These are phyloP conservation scores for Candida sakaeoensis DNA, from an alignment of 805 yeast species.

Conservation along the genomic window DNA sequence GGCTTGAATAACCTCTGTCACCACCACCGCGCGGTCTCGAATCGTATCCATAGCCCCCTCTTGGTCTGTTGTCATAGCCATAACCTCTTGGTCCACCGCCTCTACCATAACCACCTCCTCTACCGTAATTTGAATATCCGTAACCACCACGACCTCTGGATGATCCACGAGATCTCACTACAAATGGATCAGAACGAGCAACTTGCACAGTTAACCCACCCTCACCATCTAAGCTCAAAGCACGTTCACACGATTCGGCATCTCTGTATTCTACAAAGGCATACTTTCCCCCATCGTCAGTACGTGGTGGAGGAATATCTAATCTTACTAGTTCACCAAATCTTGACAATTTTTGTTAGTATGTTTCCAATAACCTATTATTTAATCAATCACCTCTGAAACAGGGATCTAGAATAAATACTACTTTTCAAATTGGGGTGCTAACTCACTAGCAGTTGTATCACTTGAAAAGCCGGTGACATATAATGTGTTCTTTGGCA, in stretches of 20 bases:
- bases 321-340: constrained; percentile 56
- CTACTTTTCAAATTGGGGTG: constrained; percentile 58
- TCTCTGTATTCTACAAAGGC: constrained; percentile 61
- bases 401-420: too few relatives aligned
- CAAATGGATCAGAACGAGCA: constrained; percentile 54
- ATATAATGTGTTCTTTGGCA: constrained; percentile 49
- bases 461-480: constrained; percentile 56
- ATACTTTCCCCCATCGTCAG: constrained; percentile 54
- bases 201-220: constrained; percentile 49
- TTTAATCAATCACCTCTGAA: too few relatives aligned
- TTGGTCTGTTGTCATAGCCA: constrained; percentile 12
- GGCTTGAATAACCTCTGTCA: constrained; percentile 10
- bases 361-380: not conserved
- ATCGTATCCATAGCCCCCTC: constrained; percentile 11
- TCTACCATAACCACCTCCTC: constrained; percentile 15
- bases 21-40: constrained; percentile 7
- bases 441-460: constrained; percentile 53
- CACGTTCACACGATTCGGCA: constrained; percentile 51
- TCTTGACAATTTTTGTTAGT: constrained; percentile 24
- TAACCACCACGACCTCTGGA: constrained; percentile 29
- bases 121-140: constrained; percentile 23
- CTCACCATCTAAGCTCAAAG: constrained; percentile 46
- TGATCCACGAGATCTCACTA: constrained; percentile 30
- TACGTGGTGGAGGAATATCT: constrained; percentile 61
- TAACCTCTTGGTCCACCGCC: constrained; percentile 15